Evolutionary conservation across 148 eudicot species (phyloP), one percentile per base, ranked within the genome.

Genomic region (Dysphania ambrosioides): DNA sequence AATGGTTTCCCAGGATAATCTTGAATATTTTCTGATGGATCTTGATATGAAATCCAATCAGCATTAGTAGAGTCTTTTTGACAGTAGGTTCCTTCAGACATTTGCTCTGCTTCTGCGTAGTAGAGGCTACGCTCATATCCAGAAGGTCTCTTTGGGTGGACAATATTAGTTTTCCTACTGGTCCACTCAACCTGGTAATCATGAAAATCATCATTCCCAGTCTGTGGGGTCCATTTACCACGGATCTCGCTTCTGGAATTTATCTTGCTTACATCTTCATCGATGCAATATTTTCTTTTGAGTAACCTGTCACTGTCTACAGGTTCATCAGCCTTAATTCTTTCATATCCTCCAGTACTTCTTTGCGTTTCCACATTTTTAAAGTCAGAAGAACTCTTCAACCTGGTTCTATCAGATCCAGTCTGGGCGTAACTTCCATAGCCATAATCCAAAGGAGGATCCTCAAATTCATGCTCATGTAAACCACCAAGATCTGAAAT

Each of bases 351-450:
- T 40, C 12, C 76, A 63, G 63, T 61, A 59, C 15, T 11, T 72
- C 75, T 72, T 27, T 73, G 63, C 68, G 63, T 63, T 47, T 73
- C 78, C n/a, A 55, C 79, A 68, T 73, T 73, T 40, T 57, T 36
- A 19, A 71, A 60, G 70, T 74, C 77, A 13, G 79, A 75, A 27
- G 79, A 71, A 61, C 44, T 78, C 59, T 77, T 82, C 58, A 63
- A 62, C 57, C 75, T 84, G 66, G 82, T 83, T 40, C 72, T 68
- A 12, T 67, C 77, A 75, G 74, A 65, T 47, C 66, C 75, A 35
- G 80, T 57, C 49, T 57, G 61, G 35, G 66, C 80, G 78, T 78
- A 77, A 62, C 85, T 72, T 64, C 74, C 75, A 72, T 74, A 70
- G 67, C 60, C 80, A 83, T 75, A 74, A 66, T 57, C 74, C 47